Base-by-base conservation (phyloP, 768 basidiomycete species). In the Lactarius akahatsu region DNA sequence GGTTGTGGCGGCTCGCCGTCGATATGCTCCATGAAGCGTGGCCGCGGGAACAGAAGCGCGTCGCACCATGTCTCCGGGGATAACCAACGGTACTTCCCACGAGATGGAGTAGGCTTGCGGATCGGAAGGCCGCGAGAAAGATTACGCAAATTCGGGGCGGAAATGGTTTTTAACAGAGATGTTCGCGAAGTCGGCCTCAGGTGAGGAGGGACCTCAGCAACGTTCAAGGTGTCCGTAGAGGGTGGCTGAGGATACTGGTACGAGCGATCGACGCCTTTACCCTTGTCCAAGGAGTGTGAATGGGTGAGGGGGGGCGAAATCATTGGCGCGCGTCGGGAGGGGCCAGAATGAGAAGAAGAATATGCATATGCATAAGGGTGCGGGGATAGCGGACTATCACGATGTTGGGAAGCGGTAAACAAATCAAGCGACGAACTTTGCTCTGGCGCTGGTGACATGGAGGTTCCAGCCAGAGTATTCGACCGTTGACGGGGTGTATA, bases 51-150 rank as follows among this genome's bases (percentile, higher is more conserved):
- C 30, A 92, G 75, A 10, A 92, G 71, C 0, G 90, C 90, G 69
- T 92, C 90, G 75, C 91, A 93, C 89, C 90, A 91, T 20, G 87
- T 86, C 76, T 92, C 89, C 0, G 89, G 84, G 2, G 86, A 84
- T 2, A 91, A 72, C 89, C 88, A 91, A 7, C 86, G 79, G 36
- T 89, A 86, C 68, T 80, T 84, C 15, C 78, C 78, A 71, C 80
- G 85, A 57, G 64, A 64, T 1, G 62, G 67, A n/a, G 69, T 71
- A 34, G 71, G 68, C 65, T 73, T 75, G 36, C 64, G 26, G 18
- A 61, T 5, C 2, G 71, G 9, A 18, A 68, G 67, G 32, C 30
- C 62, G 7, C 64, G 55, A 18, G 70, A 38, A 66, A 71, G 23
- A 45, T 68, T 45, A 15, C 81, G 80, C 43, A 92, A 77, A 72